Evolutionary conservation across 108 stramenopile genomes (phyloP), one percentile per base, ranked within the genome.

Genomic region (Skeletonema menzelii): DNA sequence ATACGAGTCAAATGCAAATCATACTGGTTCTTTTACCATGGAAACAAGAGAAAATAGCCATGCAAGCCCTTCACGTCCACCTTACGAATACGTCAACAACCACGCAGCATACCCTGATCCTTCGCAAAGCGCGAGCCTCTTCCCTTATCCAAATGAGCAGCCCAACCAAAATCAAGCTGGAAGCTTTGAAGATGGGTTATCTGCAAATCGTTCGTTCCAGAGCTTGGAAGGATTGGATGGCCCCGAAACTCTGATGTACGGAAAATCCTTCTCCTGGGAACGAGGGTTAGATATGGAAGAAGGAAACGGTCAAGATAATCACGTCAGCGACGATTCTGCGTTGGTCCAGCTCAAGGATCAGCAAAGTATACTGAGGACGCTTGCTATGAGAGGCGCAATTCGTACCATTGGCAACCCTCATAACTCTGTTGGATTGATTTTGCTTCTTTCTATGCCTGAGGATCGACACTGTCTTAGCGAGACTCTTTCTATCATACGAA

Each of bases 401-500:
- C 73, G 80, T 8, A 75, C 80, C 20, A 74, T 82, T 56, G 80
- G 80, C 14, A 75, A 82, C 37, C 80, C 74, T 14, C 38, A 75
- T n/a, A 61, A 57, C 40, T 17, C 79, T 15, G 58, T 53, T 27
- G 80, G 74, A 7, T 49, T 82, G 20, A 65, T 82, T 6, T 53
- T 85, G 17, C 85, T 93, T 38, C 83, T 95, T 17, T 87, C 95
- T 24, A 85, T 90, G 63, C 87, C 89, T 3, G 86, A 92, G n/a
- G 95, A 95, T 66, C 70, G 89, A n/a, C 87, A 90, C 34, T 88
- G 92, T 38, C 72, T 95, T 30, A 90, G 88, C 58, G 95, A 95
- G 62, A 93, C 95, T 20, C 83, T 95, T 10, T 91, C 92, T 32
- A 86, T 91, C 72, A 84, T 95, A 65, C 86, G 95, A 7, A 92